Base-by-base conservation (phyloP, 2,329 filamentous ascomycete species). In the Polychaeton citri region DNA sequence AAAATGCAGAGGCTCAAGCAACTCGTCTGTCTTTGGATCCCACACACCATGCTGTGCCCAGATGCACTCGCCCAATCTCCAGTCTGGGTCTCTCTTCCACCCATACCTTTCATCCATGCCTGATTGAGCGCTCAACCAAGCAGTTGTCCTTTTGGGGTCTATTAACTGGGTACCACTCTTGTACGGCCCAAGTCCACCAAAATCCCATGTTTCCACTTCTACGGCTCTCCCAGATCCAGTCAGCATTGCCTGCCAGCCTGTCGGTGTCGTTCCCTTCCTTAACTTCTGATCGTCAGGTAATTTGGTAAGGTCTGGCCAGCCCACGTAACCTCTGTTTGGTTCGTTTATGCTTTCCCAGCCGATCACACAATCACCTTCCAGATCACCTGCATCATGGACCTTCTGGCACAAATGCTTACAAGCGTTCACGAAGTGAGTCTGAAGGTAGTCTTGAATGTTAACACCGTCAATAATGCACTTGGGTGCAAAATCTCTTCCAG, bases 301-400 rank as follows among this genome's bases (percentile, higher is more conserved):
- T 7, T 74, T 69, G 15, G 78, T 81, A 34, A 98, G 68, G 54
- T 96, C 86, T 40, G 77, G 71, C 52, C 83, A 80, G 9, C 87
- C 87, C 33, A 92, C 75, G 53, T 95, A 68, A 17, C 92, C 88
- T 52, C 82, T 74, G 57, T 92, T 90, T 1, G 90, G 90, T 60
- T 98, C 90, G 53, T 98, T 98, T 59, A 96, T 67, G 51, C 78
- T 94, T 64, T 98, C 90, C 82, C 88, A 98, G 2, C 90, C 90
- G 48, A 96, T 80, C 5, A 98, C 77, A 19, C 90, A 76, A 16
- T 87, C 78, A 44, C 90, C 73, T 53, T 92, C 81, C 9, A 98
- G 66, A 54, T 86, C 87, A 0, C 85, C 87, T 2, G 90, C 87
- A 49, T 96, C 86, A 39, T 85, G 77, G 45, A 98, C 92, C 39